Base-by-base conservation (phyloP, 2,329 filamentous ascomycete species). In the Chrysoporthe austroafricana region DNA sequence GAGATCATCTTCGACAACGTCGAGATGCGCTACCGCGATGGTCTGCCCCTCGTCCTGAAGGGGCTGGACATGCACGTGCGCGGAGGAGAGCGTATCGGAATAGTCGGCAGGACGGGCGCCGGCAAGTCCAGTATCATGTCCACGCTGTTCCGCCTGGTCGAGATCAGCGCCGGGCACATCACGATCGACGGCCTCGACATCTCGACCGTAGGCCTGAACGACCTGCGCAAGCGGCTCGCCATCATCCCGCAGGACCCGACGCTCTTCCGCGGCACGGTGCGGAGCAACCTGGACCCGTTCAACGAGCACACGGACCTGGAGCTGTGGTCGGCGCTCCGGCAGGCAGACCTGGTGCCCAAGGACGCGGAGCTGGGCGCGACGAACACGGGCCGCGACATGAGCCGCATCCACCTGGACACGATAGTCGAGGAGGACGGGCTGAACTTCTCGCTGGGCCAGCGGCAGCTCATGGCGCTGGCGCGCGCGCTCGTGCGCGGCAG, bases 361-460 rank as follows among this genome's bases (percentile, higher is more conserved):
- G 68, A 67, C 43, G 58, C 65, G 8, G 43, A 39, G 42, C 58
- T 34, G 65, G 80, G 80, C 50, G 66, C 66, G 11, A 62, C 71
- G 26, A 18, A 50, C 39, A 18, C 56, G 52, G 16, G 26, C 26
- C 43, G 70, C 64, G 79, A 80, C 67, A 77, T 79, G n/a, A 78
- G 79, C 11, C 88, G 91, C 66, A 91, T 97, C 69, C 89, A 93
- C 71, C 90, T 99, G 32, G 95, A 98, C 79, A 91, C 87, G 18
- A 75, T 88, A 1, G 95, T 98, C 2, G 94, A 97, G 73, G 96
- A 98, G 76, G 95, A 97, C 80, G 96, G 96, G 0, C 85, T 97
- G 70, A 98, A 98, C 79, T 97, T 97, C 83, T 97, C 93, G 0
- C 89, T 98, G 11, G 95, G 95, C 7, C 95, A 98, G 80, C 89